Evolutionary conservation across 129 eudicot genomes (phyloP).

Genomic region (Chrysanthemum seticuspe): DNA sequence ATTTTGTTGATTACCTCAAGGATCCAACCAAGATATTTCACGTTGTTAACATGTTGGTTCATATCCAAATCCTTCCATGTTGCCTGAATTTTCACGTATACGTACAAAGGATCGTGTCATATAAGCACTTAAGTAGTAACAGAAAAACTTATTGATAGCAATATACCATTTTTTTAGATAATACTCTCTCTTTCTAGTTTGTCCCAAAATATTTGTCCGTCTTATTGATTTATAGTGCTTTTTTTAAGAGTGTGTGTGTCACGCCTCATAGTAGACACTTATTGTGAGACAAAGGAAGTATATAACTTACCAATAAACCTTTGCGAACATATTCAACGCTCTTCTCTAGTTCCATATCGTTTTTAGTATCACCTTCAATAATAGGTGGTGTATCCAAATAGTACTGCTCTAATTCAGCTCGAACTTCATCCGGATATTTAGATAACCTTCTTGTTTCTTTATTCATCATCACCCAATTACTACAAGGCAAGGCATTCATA

Average conservation of each 20-base stretch:
- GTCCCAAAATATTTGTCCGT: too few relatives aligned
- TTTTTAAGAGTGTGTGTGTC: too few relatives aligned
- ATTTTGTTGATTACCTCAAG: constrained; percentile 57
- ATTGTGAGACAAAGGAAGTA: neutral
- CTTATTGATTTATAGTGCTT: neutral
- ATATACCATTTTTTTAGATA: too few relatives aligned
- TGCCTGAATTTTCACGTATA: constrained; percentile 47
- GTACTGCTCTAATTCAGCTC: constrained; percentile 52
- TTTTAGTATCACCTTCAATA: constrained; percentile 54
- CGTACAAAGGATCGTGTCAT: neutral
- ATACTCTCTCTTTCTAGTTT: too few relatives aligned
- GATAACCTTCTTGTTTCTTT: constrained; percentile 70
- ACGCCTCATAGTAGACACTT: too few relatives aligned
- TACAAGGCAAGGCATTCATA: neutral
- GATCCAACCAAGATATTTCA: constrained; percentile 78
- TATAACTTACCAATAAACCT: constrained; percentile 62
- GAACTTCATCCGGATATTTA: constrained; percentile 78
- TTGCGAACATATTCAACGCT: constrained; percentile 45
- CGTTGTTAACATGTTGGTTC: constrained; percentile 85
- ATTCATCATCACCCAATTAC: constrained; percentile 70
- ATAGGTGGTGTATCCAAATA: constrained; percentile 67
- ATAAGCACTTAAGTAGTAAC: neutral
- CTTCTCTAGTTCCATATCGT: constrained; percentile 55
- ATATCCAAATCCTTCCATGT: constrained; percentile 85
- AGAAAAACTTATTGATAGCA: neutral